These are phyloP conservation scores for Mucor racemosus DNA, from an alignment of 371 early-diverging fungal species.

Conservation along the genomic window DNA sequence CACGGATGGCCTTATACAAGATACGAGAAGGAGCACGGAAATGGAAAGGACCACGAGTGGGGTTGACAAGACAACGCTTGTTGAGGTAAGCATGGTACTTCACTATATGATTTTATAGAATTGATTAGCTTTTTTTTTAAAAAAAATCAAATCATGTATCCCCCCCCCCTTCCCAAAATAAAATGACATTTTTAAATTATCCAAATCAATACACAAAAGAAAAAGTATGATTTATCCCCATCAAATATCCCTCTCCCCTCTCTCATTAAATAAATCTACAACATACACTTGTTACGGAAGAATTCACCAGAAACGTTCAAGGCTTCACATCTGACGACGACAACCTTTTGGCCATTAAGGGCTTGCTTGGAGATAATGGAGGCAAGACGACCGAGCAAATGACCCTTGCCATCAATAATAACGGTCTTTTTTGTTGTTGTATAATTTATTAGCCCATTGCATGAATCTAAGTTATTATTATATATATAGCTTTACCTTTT, in stretches of 20 bases:
- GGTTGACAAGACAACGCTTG: conserved; percentile 99
- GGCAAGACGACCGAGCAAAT: conserved; percentile 99
- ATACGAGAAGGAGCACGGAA: conserved; percentile 99
- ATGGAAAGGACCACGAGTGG: conserved; percentile 98
- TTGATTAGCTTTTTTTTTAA: background rate
- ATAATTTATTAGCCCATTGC: background rate
- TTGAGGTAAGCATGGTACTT: conserved; percentile 97
- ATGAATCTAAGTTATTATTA: background rate
- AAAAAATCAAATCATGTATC: background rate
- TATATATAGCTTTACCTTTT: conserved; percentile 1
- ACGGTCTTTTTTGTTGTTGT: conserved; percentile 75
- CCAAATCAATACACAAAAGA: background rate
- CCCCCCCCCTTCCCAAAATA: background rate
- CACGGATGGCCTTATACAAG: conserved; percentile 97
- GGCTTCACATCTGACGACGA: conserved; percentile 98
- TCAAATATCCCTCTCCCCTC: background rate
- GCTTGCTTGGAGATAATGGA: conserved; percentile 99
- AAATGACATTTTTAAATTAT: background rate
- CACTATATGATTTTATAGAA: conserved; percentile 51
- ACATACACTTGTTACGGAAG: conserved; percentile 98
- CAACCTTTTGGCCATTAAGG: conserved; percentile 97
- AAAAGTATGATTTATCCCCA: too few relatives aligned
- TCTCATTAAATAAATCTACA: background rate
- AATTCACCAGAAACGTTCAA: conserved; percentile 98
- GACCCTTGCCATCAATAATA: conserved; percentile 99